Evolutionary conservation across 306 rosid species (phyloP), one percentile per base, ranked within the genome.

Genomic region (Ziziphus jujuba): DNA sequence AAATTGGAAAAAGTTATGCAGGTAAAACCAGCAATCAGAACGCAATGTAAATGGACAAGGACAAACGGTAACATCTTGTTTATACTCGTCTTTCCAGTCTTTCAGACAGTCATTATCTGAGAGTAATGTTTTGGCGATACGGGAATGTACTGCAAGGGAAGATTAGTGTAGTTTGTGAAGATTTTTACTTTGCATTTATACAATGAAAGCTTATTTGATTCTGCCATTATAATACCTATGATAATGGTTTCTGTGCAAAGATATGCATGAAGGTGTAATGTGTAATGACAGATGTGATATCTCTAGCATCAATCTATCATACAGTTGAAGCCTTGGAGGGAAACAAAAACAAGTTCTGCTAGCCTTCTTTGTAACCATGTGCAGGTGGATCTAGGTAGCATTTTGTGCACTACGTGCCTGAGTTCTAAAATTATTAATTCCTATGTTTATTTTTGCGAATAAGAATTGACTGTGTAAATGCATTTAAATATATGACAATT

Each of bases 1-100:
- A 24, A 25, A 50, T 78, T 62, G 45, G 45, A 43, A 62, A 43
- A 62, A 67, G 72, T 67, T 81, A 74, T 83, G 91, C 89, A 84
- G 97, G 89, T 50, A 96, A 91, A 56, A 36, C 68, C 76, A 76
- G 78, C 79, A 81, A 68, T 68, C 89, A 81, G 79, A 69, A 77
- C 64, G 81, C 79, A 79, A 73, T 79, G 82, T 82, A 76, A 80
- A 72, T 20, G 73, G 67, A 33, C 21, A 47, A 28, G 54, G 60
- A 55, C 36, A 49, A 72, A 63, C 35, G 61, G 50, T 15, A 58
- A 33, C n/a, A 19, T 51, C 36, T 19, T 51, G 33, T 25, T n/a
- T 55, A 17, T 17, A 19, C 23, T 54, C 19, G 36, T 70, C 56
- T 70, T 45, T 23, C 45, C 23, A 45, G 31, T 20, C n/a, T 51